Percentiles rank a stretch among this genome's conserved stretches.
Conservation (phyloP, 2,329 filamentous ascomycete species). For the Dryadomyces quercus-mongolicae region DNA sequence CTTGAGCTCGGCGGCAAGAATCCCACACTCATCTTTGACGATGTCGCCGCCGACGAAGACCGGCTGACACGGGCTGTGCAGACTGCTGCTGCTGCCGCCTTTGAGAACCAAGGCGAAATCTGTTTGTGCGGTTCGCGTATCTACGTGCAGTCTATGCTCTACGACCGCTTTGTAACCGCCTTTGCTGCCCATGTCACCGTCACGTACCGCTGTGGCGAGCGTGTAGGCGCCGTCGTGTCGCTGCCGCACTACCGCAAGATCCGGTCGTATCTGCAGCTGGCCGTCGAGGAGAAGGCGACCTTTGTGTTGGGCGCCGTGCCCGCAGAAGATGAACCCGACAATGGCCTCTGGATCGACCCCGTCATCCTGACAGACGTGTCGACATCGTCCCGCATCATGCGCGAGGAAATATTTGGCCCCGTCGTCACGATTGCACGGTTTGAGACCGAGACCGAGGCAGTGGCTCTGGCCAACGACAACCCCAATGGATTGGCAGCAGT, state of each 20-base stretch:
- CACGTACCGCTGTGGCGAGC: slow-evolving; percentile 50
- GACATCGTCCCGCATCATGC: slow-evolving; percentile 20
- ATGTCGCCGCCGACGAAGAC: slow-evolving; percentile 49
- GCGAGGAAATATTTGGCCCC: slow-evolving; percentile 24
- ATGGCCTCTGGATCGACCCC: slow-evolving; percentile 25
- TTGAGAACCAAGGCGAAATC: slow-evolving; percentile 42
- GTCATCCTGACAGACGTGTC: slow-evolving; percentile 24
- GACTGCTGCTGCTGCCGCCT: slow-evolving; percentile 20
- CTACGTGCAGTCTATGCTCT: slow-evolving; percentile 43
- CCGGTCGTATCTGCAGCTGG: slow-evolving; percentile 51
- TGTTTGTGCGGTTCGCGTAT: slow-evolving; percentile 48
- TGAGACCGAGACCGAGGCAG: slow-evolving; percentile 22
- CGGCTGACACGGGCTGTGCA: slow-evolving; percentile 33
- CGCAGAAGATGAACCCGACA: slow-evolving; percentile 33
- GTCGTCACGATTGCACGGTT: slow-evolving; percentile 21
- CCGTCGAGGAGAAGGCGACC: slow-evolving; percentile 51
- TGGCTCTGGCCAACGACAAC: slow-evolving; percentile 28
- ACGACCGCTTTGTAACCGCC: slow-evolving; percentile 46
- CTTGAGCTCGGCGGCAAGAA: slow-evolving; percentile 51
- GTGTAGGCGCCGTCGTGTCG: slow-evolving; percentile 49
- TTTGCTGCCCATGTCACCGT: slow-evolving; percentile 48
- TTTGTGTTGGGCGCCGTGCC: slow-evolving; percentile 41
- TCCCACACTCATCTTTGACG: slow-evolving; percentile 47
- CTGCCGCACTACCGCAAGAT: slow-evolving; percentile 57
- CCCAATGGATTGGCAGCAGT: slow-evolving; percentile 44